Evolutionary conservation across 805 yeast genomes (phyloP).

Genomic region (Komagataella pseudopastoris): DNA sequence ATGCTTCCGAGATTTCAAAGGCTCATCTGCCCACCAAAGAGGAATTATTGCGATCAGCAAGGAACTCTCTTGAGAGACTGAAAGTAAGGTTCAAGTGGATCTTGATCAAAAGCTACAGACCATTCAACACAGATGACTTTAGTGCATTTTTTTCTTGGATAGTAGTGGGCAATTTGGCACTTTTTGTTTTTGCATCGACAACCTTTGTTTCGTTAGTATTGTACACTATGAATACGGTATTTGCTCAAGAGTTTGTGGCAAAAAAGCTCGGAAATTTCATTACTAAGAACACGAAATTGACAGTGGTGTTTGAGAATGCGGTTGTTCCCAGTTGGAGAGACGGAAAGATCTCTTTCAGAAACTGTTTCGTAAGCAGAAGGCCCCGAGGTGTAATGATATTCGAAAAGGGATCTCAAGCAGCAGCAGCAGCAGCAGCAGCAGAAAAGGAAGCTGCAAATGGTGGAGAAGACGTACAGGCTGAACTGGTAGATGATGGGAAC

Average conservation of each 20-base stretch:
- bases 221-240: constrained; percentile 66
- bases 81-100: constrained; percentile 49
- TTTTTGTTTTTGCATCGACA: constrained; percentile 81
- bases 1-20: not conserved
- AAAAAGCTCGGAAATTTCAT: constrained; percentile 67
- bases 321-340: constrained; percentile 90
- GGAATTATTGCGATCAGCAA: constrained; percentile 4
- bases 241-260: constrained; percentile 84
- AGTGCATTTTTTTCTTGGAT: constrained; percentile 89
- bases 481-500: constrained; percentile 66
- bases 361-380: constrained; percentile 75
- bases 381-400: constrained; percentile 44
- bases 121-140: constrained; percentile 86
- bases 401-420: constrained; percentile 60
- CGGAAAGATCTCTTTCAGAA: constrained; percentile 71
- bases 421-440: constrained; percentile 47
- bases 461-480: constrained; percentile 12
- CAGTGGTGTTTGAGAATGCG: constrained; percentile 85
- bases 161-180: constrained; percentile 70
- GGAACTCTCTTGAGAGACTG: constrained; percentile 5
- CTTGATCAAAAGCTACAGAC: constrained; percentile 56
- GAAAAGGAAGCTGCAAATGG: constrained; percentile 4
- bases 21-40: constrained; percentile 4
- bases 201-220: constrained; percentile 77
- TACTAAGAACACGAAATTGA: constrained; percentile 69